Conservation (phyloP, 805 yeast genomes). For the Lachancea sp. region DNA sequence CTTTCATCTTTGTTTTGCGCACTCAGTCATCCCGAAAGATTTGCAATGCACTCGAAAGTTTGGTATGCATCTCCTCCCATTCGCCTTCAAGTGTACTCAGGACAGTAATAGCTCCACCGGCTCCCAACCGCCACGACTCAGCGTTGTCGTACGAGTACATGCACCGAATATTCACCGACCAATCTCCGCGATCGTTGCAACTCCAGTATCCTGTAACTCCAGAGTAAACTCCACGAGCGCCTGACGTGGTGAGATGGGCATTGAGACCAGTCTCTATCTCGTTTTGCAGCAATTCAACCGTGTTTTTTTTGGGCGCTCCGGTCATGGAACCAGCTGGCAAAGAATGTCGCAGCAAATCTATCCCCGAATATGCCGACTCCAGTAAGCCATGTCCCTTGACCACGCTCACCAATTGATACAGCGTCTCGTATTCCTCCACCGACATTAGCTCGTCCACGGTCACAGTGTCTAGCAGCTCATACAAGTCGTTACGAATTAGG, state of each 20-base stretch:
- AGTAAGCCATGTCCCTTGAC: constrained; percentile 51
- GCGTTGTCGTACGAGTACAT: constrained; percentile 54
- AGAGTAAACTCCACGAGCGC: constrained; percentile 73
- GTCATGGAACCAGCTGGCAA: constrained; percentile 99
- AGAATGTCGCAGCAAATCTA: constrained; percentile 71
- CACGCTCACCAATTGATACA: constrained; percentile 86
- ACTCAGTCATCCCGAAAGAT: constrained; percentile 38
- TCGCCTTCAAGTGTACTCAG: constrained; percentile 78
- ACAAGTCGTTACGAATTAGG: constrained; percentile 84
- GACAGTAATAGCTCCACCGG: constrained; percentile 97
- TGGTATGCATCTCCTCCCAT: constrained; percentile 85
- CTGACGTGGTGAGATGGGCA: constrained; percentile 21
- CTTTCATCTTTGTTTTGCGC: too few relatives aligned
- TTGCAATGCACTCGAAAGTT: constrained; percentile 73
- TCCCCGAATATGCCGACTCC: constrained; percentile 45
- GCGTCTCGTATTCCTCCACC: constrained; percentile 88
- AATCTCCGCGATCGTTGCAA: constrained; percentile 76
- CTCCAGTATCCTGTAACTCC: constrained; percentile 98
- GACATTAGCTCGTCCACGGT: constrained; percentile 73
- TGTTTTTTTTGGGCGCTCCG: constrained; percentile 94
- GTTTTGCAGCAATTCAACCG: constrained; percentile 71
- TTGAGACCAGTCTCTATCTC: constrained; percentile 32
- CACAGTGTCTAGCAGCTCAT: constrained; percentile 58
- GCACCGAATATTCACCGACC: constrained; percentile 93
- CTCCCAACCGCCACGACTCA: constrained; percentile 77